Percentiles rank a stretch among this genome's conserved stretches.
Evolutionary conservation across 768 basidiomycete species (phyloP).

Genomic region (Pulveroboletus sp.): DNA sequence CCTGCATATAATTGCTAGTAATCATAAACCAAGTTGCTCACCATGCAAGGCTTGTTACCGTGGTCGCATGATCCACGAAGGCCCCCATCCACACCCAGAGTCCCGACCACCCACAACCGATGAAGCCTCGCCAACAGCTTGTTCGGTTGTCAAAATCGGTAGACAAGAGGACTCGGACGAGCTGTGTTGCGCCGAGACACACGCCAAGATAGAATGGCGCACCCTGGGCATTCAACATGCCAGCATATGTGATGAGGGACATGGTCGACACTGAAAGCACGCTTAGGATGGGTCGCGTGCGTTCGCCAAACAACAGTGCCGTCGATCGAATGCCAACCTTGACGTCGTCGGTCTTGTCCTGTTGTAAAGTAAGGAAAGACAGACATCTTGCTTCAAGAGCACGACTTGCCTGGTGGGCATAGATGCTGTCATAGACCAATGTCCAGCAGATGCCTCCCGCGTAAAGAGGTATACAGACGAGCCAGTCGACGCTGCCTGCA

Average conservation of each 20-base stretch:
- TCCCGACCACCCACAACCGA: constrained; percentile 84
- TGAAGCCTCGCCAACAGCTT: constrained; percentile 91
- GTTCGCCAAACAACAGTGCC: constrained; percentile 82
- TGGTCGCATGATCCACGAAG: constrained; percentile 57
- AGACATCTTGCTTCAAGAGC: no score
- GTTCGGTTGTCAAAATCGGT: constrained; percentile 74
- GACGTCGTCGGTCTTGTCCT: constrained; percentile 94
- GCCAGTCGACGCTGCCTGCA: constrained; percentile 77
- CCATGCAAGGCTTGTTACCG: constrained; percentile 12
- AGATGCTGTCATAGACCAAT: constrained; percentile 95
- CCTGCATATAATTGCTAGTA: neutral
- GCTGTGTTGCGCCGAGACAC: constrained; percentile 68
- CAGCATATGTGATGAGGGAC: constrained; percentile 74
- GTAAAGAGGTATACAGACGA: constrained; percentile 82
- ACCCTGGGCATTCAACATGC: constrained; percentile 75
- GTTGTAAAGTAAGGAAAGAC: constrained; percentile 1
- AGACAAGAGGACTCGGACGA: constrained; percentile 68
- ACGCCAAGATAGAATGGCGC: constrained; percentile 79
- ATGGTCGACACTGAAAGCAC: constrained; percentile 73
- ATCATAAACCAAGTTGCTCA: neutral
- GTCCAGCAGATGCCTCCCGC: constrained; percentile 91
- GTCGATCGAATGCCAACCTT: constrained; percentile 89
- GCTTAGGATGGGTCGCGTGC: constrained; percentile 71
- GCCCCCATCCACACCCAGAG: constrained; percentile 87
- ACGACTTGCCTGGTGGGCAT: constrained; percentile 85